Evolutionary conservation across 2,329 filamentous ascomycete species (phyloP), one percentile per base, ranked within the genome.

Genomic region (Periconia macrospinosa): DNA sequence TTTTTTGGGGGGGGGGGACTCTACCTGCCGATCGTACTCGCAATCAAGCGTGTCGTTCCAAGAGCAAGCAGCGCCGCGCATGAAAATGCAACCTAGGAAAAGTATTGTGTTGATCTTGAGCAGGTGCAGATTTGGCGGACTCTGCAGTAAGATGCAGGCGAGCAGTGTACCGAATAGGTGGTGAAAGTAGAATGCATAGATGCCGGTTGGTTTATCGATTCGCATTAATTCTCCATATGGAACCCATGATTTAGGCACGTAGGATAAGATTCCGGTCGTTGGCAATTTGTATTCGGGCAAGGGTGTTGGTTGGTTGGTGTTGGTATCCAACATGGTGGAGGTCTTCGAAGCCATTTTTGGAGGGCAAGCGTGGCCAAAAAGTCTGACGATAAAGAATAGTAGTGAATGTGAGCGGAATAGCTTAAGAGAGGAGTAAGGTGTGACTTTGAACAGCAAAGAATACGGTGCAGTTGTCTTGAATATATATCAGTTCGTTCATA

Each of bases 41-140:
- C 78, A 75, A 58, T 85, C 83, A 66, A 81, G 76, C 27, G 78
- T 75, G 60, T 84, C 82, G 62, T 85, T 85, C 70, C 82, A 83
- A 0, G 80, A 75, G 62, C 81, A 84, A 17, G 52, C 54, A 35
- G 56, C 43, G 11, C 41, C 45, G 11, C 43, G 30, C 30, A 52
- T 23, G 20, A 52, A 27, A 3, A 52, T 37, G 30, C 3, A 5
- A 3, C 45, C 17, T 2, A 19, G 6, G 8, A 47, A 37, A 6
- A 37, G 33, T 3, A 47, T 43, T 5, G 41, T 14, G 13, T 43
- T 43, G 17, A 43, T 43, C 17, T 15, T 41, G 14, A 41, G 17
- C 3, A 41, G 37, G 3, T 41, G 37, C 14, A 3, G 10, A 6
- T 15, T 18, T 43, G 41, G 19, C 7, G 6, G 41, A 13, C 3